These are phyloP conservation scores for Trichophyton mentagrophytes DNA, from an alignment of 2,329 filamentous ascomycete genomes.

Conservation along the genomic window DNA sequence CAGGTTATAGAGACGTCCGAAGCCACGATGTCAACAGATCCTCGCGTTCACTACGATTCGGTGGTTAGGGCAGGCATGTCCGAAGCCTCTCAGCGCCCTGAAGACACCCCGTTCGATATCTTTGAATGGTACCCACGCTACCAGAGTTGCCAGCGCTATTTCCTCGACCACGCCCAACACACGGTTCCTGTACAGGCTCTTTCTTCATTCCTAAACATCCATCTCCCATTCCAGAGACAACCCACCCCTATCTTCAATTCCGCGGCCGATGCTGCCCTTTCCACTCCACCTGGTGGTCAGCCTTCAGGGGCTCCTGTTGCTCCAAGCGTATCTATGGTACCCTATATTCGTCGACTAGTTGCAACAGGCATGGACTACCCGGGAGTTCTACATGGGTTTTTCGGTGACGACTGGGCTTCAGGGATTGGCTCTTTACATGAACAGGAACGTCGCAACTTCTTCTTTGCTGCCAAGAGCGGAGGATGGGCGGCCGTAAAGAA, in stretches of 20 bases:
- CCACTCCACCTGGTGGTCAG: constrained; percentile 34
- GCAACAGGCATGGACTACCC: constrained; percentile 83
- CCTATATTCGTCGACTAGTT: constrained; percentile 80
- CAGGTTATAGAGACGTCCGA: background rate
- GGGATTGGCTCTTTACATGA: constrained; percentile 77
- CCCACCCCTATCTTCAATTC: constrained; percentile 36
- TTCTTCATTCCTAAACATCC: constrained; percentile 83
- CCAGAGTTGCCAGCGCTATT: constrained; percentile 80
- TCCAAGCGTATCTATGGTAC: constrained; percentile 55
- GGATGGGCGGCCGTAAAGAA: constrained; percentile 82
- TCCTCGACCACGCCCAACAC: constrained; percentile 82
- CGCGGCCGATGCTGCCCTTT: constrained; percentile 17
- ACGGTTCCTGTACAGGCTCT: constrained; percentile 71
- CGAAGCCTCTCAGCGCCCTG: constrained; percentile 24
- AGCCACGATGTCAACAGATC: constrained; percentile 8
- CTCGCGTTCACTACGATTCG: constrained; percentile 22
- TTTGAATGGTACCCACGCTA: constrained; percentile 90
- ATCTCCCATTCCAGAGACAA: constrained; percentile 67
- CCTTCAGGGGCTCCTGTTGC: constrained; percentile 27
- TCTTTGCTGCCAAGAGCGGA: constrained; percentile 88
- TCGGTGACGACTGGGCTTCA: constrained; percentile 78
- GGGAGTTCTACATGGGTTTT: constrained; percentile 84
- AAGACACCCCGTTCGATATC: constrained; percentile 44
- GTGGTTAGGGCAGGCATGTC: constrained; percentile 27
- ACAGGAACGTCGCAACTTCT: constrained; percentile 80